These are phyloP conservation scores for Cyberlindnera americana DNA, from an alignment of 805 yeast genomes.

Conservation along the genomic window DNA sequence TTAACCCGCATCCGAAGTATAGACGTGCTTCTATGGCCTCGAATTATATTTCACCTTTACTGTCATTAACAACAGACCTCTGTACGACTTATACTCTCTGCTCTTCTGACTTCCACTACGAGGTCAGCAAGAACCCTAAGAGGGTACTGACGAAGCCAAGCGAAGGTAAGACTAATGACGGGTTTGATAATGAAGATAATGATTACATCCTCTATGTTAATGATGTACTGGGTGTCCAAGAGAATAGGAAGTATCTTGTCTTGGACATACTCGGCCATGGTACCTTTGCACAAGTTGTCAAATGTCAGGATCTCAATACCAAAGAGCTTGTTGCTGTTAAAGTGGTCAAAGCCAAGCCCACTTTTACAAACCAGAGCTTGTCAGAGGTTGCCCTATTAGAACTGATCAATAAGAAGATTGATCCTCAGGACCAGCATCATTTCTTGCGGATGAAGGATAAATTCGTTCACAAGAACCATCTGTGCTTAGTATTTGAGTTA, in stretches of 20 bases:
- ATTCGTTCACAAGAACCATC: constrained; percentile 87
- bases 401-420: constrained; percentile 66
- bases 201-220: constrained; percentile 93
- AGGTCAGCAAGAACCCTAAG: constrained; percentile 81
- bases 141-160: constrained; percentile 90
- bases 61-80: constrained; percentile 73
- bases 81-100: constrained; percentile 82
- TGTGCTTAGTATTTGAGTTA: constrained; percentile 89
- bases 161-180: constrained; percentile 77
- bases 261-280: constrained; percentile 93
- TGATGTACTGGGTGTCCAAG: constrained; percentile 84
- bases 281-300: constrained; percentile 97
- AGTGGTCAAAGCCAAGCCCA: constrained; percentile 89
- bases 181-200: constrained; percentile 81
- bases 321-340: constrained; percentile 92
- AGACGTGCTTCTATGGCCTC: constrained; percentile 66
- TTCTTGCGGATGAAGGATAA: constrained; percentile 79
- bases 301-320: constrained; percentile 64
- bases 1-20: constrained; percentile 62
- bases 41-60: constrained; percentile 69
- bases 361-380: constrained; percentile 84
- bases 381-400: constrained; percentile 88
- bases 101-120: constrained; percentile 79
- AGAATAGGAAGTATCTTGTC: constrained; percentile 82
- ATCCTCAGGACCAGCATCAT: constrained; percentile 68